phyloP scores from a whole-genome alignment of 371 early-diverging fungal species.

The Rhizopus microsporus region DNA sequence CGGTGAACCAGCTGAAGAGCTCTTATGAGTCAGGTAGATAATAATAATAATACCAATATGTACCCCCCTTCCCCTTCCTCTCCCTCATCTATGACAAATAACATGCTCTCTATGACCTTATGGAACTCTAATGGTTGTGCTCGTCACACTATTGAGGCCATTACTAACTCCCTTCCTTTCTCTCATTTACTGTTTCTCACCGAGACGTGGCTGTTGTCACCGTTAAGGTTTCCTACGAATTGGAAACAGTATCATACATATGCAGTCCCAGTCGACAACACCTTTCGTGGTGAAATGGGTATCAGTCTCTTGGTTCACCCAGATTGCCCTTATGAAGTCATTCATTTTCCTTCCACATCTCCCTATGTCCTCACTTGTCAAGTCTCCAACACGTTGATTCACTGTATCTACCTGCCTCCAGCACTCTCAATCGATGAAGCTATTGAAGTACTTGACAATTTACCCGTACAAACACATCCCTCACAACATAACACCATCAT shows the following conservation, averaged over 20 bases:
- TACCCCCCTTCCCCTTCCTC: no score
- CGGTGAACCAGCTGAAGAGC: no score
- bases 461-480: conserved; percentile 6
- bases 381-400: conserved; percentile 1
- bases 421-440: conserved; percentile 1
- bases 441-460: neutral
- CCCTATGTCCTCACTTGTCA: conserved; percentile 10
- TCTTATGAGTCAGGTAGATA: no score
- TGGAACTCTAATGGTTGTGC: no score
- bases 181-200: no score
- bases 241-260: neutral
- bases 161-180: no score
- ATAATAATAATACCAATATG: no score
- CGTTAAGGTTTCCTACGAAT: neutral
- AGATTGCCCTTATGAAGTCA: neutral
- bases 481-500: conserved; percentile 13
- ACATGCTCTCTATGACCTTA: no score
- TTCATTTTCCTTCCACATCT: neutral
- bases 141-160: no score
- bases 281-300: conserved; percentile 8
- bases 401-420: conserved; percentile 13
- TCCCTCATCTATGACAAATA: no score
- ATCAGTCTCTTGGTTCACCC: conserved; percentile 8
- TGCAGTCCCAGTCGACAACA: neutral
- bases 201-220: no score